phyloP scores from a whole-genome alignment of 108 stramenopile genomes.

The Parmales sp. region DNA sequence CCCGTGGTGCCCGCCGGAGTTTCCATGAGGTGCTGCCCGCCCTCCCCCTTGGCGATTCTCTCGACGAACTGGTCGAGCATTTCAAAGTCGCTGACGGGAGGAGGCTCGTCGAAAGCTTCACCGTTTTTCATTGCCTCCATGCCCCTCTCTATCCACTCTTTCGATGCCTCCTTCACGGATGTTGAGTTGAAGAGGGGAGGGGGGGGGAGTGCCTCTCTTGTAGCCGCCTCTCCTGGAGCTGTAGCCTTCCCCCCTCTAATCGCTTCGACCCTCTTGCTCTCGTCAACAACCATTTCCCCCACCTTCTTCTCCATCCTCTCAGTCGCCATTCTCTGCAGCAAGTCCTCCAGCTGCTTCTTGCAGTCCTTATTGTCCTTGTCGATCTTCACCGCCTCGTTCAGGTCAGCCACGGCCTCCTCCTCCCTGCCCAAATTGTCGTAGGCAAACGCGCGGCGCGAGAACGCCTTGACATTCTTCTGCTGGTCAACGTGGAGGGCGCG shows the following conservation, averaged over 20 bases:
- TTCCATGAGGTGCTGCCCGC: not conserved
- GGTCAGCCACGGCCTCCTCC: slow-evolving; percentile 7
- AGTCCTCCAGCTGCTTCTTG: not conserved
- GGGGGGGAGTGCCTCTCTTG: not conserved
- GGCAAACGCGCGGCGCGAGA: slow-evolving; percentile 12
- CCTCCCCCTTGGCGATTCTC: not conserved
- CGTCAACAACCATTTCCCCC: not conserved
- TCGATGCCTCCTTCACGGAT: not conserved
- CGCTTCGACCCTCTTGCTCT: not conserved
- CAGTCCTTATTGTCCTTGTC: not conserved
- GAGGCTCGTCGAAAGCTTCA: not conserved
- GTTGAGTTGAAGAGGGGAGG: too few species aligned
- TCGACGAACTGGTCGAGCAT: not conserved
- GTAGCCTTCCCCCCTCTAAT: not conserved
- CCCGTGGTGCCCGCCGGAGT: not conserved
- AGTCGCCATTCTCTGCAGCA: not conserved
- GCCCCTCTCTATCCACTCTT: slow-evolving; percentile 3
- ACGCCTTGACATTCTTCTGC: slow-evolving; percentile 15
- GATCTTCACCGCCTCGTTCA: not conserved
- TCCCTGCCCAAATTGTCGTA: not conserved
- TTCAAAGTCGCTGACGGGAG: not conserved
- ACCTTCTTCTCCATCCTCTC: slow-evolving; percentile 1
- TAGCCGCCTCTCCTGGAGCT: not conserved
- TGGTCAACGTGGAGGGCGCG: slow-evolving; percentile 10
- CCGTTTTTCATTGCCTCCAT: not conserved